Conservation (phyloP, 2,329 filamentous ascomycete species). For the Monosporascus sp. region DNA sequence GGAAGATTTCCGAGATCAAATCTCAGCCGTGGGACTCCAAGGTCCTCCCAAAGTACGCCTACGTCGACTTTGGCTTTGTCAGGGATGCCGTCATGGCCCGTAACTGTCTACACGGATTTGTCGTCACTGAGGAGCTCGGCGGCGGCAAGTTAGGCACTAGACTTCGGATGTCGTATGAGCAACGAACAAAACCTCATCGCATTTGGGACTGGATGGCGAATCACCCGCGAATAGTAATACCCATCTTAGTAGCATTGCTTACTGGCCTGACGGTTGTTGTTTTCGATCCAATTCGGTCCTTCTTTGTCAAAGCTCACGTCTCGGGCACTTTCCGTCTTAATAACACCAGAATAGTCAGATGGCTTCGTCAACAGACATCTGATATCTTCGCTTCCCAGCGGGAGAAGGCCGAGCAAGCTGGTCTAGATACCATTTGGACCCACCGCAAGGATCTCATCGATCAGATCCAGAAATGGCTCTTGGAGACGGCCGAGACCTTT, state of each 20-base stretch:
- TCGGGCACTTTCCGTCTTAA: constrained; percentile 69
- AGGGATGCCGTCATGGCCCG: constrained; percentile 80
- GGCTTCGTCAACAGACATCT: constrained; percentile 70
- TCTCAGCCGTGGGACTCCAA: constrained; percentile 84
- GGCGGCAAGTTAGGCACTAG: constrained; percentile 72
- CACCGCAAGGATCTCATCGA: constrained; percentile 78
- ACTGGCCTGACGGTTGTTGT: constrained; percentile 79
- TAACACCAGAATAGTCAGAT: constrained; percentile 69
- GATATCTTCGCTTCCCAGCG: constrained; percentile 57
- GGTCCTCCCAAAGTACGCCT: constrained; percentile 71
- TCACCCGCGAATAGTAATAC: constrained; percentile 85
- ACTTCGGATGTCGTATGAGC: constrained; percentile 78
- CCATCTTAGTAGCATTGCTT: constrained; percentile 71
- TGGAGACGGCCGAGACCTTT: constrained; percentile 85
- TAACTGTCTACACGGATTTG: constrained; percentile 85
- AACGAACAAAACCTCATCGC: constrained; percentile 68
- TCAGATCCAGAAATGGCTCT: constrained; percentile 76
- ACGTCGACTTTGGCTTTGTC: constrained; percentile 68
- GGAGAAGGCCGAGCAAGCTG: constrained; percentile 57
- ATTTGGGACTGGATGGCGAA: constrained; percentile 82
- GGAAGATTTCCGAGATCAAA: constrained; percentile 81
- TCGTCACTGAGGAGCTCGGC: constrained; percentile 61
- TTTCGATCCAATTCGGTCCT: constrained; percentile 91
- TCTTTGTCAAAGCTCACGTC: constrained; percentile 86
- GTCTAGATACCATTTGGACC: constrained; percentile 78